Conservation (phyloP, 2,329 filamentous ascomycete species). For the Dactylellina haptotyla region DNA sequence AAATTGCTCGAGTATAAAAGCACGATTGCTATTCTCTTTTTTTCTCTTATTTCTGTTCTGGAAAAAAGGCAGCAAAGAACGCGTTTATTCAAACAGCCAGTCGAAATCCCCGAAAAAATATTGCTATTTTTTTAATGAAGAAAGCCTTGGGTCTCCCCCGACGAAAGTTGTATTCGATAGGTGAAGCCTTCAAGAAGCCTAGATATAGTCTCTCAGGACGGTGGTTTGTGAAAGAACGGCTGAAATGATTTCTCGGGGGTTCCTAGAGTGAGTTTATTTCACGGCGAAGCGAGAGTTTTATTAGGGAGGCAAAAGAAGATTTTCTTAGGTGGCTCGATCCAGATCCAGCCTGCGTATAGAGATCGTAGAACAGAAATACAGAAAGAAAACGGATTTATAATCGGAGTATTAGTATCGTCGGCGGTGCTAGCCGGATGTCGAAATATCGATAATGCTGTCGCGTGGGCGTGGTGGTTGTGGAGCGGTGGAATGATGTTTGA, state of each 20-base stretch:
- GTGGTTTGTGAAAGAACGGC: background rate
- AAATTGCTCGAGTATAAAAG: slow-evolving; percentile 32
- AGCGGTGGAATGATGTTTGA: slow-evolving; percentile 23
- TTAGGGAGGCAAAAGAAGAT: slow-evolving; percentile 34
- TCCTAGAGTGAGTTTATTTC: slow-evolving; percentile 54
- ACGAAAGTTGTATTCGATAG: slow-evolving; percentile 51
- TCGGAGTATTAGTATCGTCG: slow-evolving; percentile 25
- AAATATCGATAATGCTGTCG: slow-evolving; percentile 29
- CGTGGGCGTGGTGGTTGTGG: slow-evolving; percentile 30
- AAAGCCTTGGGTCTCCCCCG: slow-evolving; percentile 27
- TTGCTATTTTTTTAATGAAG: no score
- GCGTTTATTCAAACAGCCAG: slow-evolving; percentile 44
- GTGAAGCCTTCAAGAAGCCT: slow-evolving; percentile 31
- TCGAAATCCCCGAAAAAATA: slow-evolving; percentile 27
- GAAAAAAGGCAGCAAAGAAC: slow-evolving; percentile 34
- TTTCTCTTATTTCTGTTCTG: slow-evolving; percentile 19
- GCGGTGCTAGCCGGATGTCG: slow-evolving; percentile 7
- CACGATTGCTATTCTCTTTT: slow-evolving; percentile 40
- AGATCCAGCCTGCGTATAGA: slow-evolving; percentile 34
- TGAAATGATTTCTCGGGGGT: slow-evolving; percentile 51
- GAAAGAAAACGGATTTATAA: slow-evolving; percentile 28
- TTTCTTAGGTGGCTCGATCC: slow-evolving; percentile 46
- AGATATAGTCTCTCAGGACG: background rate
- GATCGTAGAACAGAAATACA: slow-evolving; percentile 14
- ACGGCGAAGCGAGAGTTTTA: slow-evolving; percentile 25